Percentiles rank a stretch among this genome's conserved stretches.
Evolutionary conservation across 768 basidiomycete genomes (phyloP).

Genomic region (Boletus vinaceobasis): DNA sequence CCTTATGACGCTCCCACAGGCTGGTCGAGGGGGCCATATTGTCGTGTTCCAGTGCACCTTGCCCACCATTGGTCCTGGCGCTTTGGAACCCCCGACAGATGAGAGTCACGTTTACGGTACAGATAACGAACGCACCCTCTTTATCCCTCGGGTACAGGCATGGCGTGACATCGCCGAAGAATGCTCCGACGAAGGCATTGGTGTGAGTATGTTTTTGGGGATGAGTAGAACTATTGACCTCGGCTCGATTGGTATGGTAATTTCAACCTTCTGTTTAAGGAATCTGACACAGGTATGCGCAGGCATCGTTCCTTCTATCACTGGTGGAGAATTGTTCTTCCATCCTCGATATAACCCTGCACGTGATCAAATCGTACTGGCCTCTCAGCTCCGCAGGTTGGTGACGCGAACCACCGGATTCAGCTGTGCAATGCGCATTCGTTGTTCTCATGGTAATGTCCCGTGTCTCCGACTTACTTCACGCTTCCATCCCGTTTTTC

Average conservation of each 20-base stretch:
- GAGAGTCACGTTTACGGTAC: slow-evolving; percentile 75
- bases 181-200: slow-evolving; percentile 85
- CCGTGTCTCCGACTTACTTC: slow-evolving; percentile 4
- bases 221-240: slow-evolving; percentile 80
- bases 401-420: slow-evolving; percentile 70
- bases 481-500: slow-evolving; percentile 2
- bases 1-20: slow-evolving; percentile 33
- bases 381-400: slow-evolving; percentile 74
- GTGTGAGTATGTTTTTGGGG: slow-evolving; percentile 85
- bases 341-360: slow-evolving; percentile 81
- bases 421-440: slow-evolving; percentile 75
- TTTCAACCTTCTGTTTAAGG: background rate
- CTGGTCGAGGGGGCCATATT: slow-evolving; percentile 74
- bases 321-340: slow-evolving; percentile 90
- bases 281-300: slow-evolving; percentile 3
- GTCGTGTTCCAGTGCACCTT: slow-evolving; percentile 67
- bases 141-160: slow-evolving; percentile 66
- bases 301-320: slow-evolving; percentile 66
- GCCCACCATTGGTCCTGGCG: slow-evolving; percentile 72
- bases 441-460: slow-evolving; percentile 75
- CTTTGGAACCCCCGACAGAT: slow-evolving; percentile 50
- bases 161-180: slow-evolving; percentile 88
- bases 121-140: slow-evolving; percentile 82
- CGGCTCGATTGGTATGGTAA: slow-evolving; percentile 69
- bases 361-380: slow-evolving; percentile 61